A percentile compares a stretch with the other conserved stretches of the same genome.
These are phyloP conservation scores for Trametes coccinea DNA, from an alignment of 768 basidiomycete genomes.

Conservation along the genomic window DNA sequence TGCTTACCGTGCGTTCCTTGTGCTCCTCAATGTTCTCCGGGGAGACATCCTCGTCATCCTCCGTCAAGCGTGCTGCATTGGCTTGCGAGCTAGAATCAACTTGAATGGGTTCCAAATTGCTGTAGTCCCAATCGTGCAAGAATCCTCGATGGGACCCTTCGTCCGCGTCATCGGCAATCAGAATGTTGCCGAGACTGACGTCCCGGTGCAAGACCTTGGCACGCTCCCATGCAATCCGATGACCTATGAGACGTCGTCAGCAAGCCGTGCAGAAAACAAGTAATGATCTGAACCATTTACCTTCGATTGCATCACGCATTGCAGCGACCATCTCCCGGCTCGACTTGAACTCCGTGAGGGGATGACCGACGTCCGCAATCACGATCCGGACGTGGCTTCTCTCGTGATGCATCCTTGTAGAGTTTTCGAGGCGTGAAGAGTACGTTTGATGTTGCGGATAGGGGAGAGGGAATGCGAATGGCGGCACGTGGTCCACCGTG, in stretches of 20 bases:
- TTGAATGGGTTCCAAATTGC: not conserved
- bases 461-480: not conserved
- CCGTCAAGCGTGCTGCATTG: too few species aligned
- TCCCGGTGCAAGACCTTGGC: slow-evolving; percentile 18
- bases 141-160: slow-evolving; percentile 5
- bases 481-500: too few species aligned
- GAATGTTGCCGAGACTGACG: slow-evolving; percentile 20
- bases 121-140: slow-evolving; percentile 21
- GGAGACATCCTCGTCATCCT: not conserved
- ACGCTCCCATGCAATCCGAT: slow-evolving; percentile 7
- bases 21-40: not conserved
- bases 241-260: not conserved
- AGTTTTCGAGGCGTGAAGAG: not conserved
- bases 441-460: slow-evolving; percentile 14
- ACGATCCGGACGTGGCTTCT: slow-evolving; percentile 19
- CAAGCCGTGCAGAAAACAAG: not conserved
- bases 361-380: slow-evolving; percentile 5
- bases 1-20: slow-evolving; percentile 8
- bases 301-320: slow-evolving; percentile 2
- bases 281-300: not conserved
- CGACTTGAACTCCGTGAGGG: not conserved
- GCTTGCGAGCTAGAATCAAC: not conserved
- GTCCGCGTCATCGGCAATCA: not conserved
- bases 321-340: slow-evolving; percentile 1
- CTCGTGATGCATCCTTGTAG: not conserved